Conservation (phyloP, 495 filamentous ascomycete genomes). For the Penicillium parvum region DNA sequence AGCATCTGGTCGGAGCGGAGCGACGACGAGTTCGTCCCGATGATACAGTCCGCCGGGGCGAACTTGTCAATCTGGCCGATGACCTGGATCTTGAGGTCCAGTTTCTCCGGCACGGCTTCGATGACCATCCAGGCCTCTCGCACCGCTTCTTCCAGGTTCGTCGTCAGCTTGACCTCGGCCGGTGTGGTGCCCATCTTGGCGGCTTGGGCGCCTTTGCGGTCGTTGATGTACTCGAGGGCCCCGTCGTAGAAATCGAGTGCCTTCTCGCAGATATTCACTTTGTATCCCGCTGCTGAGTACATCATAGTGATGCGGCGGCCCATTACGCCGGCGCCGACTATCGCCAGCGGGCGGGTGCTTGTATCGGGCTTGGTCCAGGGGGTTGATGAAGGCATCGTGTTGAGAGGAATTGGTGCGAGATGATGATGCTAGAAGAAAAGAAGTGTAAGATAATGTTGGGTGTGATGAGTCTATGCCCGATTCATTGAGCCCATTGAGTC, state of each 20-base stretch:
- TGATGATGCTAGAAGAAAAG: not conserved
- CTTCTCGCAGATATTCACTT: slow-evolving; percentile 35
- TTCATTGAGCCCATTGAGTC: not conserved
- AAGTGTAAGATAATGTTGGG: not conserved
- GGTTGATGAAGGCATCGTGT: slow-evolving; percentile 6
- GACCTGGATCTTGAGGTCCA: slow-evolving; percentile 17
- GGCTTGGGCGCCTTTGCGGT: slow-evolving; percentile 26
- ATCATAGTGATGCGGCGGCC: slow-evolving; percentile 35
- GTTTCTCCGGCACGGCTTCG: slow-evolving; percentile 18
- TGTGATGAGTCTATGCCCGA: not conserved
- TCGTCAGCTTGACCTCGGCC: slow-evolving; percentile 21
- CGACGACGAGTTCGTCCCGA: slow-evolving; percentile 24
- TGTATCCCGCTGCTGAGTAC: slow-evolving; percentile 29
- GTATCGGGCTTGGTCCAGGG: slow-evolving; percentile 21
- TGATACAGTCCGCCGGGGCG: slow-evolving; percentile 14
- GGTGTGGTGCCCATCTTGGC: slow-evolving; percentile 26
- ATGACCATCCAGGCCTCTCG: slow-evolving; percentile 35
- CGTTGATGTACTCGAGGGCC: slow-evolving; percentile 30
- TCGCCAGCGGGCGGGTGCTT: slow-evolving; percentile 30
- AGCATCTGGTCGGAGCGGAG: slow-evolving; percentile 16
- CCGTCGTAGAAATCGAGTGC: slow-evolving; percentile 10
- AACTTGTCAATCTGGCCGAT: slow-evolving; percentile 13
- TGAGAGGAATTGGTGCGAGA: not conserved
- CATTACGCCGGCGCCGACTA: slow-evolving; percentile 40
- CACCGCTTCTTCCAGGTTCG: slow-evolving; percentile 35